phyloP scores from a whole-genome alignment of 352 stramenopile species.

The Phytophthora megakarya region DNA sequence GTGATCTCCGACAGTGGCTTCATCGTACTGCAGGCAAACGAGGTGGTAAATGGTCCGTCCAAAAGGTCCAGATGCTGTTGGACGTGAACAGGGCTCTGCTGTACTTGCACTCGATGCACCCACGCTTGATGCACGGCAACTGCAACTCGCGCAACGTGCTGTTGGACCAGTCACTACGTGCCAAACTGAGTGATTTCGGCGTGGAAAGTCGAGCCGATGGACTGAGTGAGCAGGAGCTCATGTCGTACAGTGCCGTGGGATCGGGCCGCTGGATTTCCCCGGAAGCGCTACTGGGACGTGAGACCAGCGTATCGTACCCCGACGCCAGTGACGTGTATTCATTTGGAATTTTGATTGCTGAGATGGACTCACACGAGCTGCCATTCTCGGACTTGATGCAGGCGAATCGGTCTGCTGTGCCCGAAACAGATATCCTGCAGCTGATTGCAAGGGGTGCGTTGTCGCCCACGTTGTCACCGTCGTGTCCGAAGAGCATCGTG shows the following conservation, averaged over 20 bases:
- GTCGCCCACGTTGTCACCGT: constrained; percentile 53
- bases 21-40: constrained; percentile 48
- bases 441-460: constrained; percentile 68
- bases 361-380: constrained; percentile 74
- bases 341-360: constrained; percentile 69
- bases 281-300: constrained; percentile 61
- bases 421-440: constrained; percentile 67
- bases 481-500: constrained; percentile 55
- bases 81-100: constrained; percentile 67
- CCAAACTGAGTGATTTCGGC: constrained; percentile 75
- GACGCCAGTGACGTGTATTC: constrained; percentile 72
- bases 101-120: constrained; percentile 71
- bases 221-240: constrained; percentile 62
- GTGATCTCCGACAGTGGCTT: constrained; percentile 74
- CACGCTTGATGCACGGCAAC: constrained; percentile 60
- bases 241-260: constrained; percentile 68
- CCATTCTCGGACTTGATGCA: constrained; percentile 76
- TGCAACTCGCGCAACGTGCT: constrained; percentile 74
- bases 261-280: constrained; percentile 75
- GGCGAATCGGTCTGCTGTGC: constrained; percentile 53
- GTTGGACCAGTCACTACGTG: constrained; percentile 56
- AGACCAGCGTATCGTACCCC: constrained; percentile 44
- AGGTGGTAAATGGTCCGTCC: constrained; percentile 51
- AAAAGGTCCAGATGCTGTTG: constrained; percentile 67
- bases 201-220: constrained; percentile 47